phyloP scores from a whole-genome alignment of 208 protist genomes.

The Strigomonas galati region DNA sequence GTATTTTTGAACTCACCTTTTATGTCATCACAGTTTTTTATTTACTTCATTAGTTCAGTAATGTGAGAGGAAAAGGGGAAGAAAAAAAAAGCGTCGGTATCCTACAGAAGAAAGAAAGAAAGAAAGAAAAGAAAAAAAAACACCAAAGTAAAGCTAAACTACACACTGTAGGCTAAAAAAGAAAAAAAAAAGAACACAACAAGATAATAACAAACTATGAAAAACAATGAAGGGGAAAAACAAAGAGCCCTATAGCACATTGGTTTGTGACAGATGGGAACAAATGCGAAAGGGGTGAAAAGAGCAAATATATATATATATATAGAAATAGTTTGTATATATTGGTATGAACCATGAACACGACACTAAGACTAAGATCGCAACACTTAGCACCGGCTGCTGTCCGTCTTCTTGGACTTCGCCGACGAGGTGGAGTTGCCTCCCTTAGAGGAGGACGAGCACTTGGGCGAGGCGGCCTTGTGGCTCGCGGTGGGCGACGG shows the following conservation, averaged over 20 bases:
- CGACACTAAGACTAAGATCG: background rate
- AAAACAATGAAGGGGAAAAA: conserved; percentile 7
- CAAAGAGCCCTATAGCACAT: background rate
- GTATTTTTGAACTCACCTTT: no score
- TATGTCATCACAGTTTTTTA: no score
- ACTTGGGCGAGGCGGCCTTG: no score
- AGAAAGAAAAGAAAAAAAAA: conserved; percentile 7
- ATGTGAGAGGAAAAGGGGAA: conserved; percentile 9
- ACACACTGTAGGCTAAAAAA: no score
- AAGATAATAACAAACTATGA: conserved; percentile 8
- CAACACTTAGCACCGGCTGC: background rate
- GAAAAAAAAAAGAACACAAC: conserved; percentile 14
- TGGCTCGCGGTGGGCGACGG: no score
- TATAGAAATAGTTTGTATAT: background rate
- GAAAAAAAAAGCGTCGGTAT: conserved; percentile 1
- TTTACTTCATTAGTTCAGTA: no score
- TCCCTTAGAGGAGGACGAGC: background rate
- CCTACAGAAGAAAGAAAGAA: background rate
- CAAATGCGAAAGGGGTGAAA: conserved; percentile 4
- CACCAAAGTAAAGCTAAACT: no score
- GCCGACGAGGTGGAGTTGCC: background rate
- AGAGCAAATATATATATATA: background rate
- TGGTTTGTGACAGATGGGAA: background rate
- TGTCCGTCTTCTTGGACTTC: background rate
- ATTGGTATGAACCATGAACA: background rate